These are phyloP conservation scores for Lolium multiflorum DNA, from an alignment of 176 grass and related monocot genomes.

Conservation along the genomic window DNA sequence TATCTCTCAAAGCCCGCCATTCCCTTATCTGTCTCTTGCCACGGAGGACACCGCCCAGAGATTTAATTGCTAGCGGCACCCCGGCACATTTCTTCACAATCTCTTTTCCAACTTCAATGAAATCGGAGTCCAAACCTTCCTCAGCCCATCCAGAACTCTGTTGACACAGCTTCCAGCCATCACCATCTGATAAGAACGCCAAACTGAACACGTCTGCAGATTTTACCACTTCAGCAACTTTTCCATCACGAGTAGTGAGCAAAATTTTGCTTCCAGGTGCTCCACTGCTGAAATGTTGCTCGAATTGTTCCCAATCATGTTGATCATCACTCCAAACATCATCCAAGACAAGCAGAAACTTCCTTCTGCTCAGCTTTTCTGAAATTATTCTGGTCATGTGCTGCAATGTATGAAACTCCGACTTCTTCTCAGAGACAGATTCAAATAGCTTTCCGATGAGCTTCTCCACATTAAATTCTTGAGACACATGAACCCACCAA, in stretches of 20 bases:
- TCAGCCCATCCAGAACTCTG: not conserved
- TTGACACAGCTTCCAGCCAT: not conserved
- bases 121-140: not conserved
- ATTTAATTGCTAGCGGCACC: slow-evolving; percentile 33
- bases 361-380: too few species aligned
- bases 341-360: too few species aligned
- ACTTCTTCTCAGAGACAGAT: too few species aligned
- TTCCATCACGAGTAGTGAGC: slow-evolving; percentile 32
- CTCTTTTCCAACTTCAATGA: slow-evolving; percentile 32
- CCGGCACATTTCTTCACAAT: slow-evolving; percentile 36
- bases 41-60: not conserved
- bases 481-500: too few species aligned
- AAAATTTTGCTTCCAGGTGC: not conserved
- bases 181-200: not conserved
- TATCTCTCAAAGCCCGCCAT: slow-evolving; percentile 11
- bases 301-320: too few species aligned
- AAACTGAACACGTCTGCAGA: not conserved
- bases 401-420: too few species aligned
- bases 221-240: not conserved
- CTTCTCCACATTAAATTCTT: too few species aligned
- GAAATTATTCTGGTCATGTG: too few species aligned
- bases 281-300: too few species aligned
- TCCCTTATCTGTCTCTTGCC: not conserved
- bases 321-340: too few species aligned
- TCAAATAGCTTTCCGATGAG: too few species aligned